Percentiles rank a stretch among this genome's conserved stretches.
These are phyloP conservation scores for Juncus inflexus DNA, from an alignment of 176 grass and related monocot genomes.

Conservation along the genomic window DNA sequence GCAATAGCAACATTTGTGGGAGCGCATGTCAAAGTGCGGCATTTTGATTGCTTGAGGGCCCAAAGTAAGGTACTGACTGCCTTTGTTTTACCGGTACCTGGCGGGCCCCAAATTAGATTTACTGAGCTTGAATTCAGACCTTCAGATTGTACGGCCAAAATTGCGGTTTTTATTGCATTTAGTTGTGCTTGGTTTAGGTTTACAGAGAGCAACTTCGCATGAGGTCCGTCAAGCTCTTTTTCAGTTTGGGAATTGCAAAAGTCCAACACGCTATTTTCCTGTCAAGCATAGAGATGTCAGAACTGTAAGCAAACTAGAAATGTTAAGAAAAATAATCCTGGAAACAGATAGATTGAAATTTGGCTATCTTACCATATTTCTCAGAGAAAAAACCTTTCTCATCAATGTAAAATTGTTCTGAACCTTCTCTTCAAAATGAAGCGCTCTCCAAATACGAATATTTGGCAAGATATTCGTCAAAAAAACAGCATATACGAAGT, in stretches of 20 bases:
- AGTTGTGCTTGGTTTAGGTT: conserved; percentile 38
- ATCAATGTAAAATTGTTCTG: conserved; percentile 54
- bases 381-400: conserved; percentile 33
- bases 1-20: conserved; percentile 35
- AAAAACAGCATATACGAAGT: conserved; percentile 44
- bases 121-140: conserved; percentile 19
- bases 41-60: conserved; percentile 17
- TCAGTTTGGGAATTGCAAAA: background rate
- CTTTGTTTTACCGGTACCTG: conserved; percentile 51
- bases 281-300: background rate
- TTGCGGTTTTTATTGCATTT: conserved; percentile 28
- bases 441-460: conserved; percentile 49
- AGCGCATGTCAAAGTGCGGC: conserved; percentile 34
- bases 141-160: conserved; percentile 18
- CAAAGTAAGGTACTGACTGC: conserved; percentile 36
- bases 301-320: background rate
- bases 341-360: background rate
- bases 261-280: conserved; percentile 11
- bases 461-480: conserved; percentile 50
- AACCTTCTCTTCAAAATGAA: conserved; percentile 21
- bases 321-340: background rate
- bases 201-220: conserved; percentile 14
- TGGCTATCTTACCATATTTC: conserved; percentile 33
- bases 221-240: conserved; percentile 3
- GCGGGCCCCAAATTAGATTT: conserved; percentile 52